These are phyloP conservation scores for Aspergillus mulundensis DNA, from an alignment of 495 filamentous ascomycete species.

Conservation along the genomic window DNA sequence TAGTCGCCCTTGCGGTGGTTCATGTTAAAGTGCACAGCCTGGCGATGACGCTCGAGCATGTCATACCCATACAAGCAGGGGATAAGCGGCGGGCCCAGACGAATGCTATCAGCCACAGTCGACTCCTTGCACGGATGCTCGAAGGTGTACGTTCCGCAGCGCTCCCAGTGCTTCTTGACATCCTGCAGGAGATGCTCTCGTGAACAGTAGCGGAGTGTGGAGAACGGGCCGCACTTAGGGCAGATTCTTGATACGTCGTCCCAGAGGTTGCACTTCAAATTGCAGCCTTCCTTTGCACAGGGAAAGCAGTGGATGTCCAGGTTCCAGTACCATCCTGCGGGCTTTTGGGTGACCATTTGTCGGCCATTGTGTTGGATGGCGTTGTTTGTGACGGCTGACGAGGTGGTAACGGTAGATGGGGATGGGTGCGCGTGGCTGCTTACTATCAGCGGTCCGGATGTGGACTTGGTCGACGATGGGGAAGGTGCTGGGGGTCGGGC, in stretches of 20 bases:
- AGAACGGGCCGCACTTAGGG: slow-evolving; percentile 42
- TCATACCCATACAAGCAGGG: slow-evolving; percentile 28
- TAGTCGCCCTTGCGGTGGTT: slow-evolving; percentile 30
- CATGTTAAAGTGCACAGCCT: slow-evolving; percentile 31
- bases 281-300: slow-evolving; percentile 30
- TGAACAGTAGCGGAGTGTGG: slow-evolving; percentile 37
- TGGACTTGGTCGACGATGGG: background rate
- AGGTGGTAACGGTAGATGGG: background rate
- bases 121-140: slow-evolving; percentile 9
- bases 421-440: slow-evolving; percentile 17
- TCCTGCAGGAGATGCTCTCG: slow-evolving; percentile 35
- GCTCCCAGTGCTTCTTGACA: slow-evolving; percentile 30
- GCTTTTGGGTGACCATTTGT: slow-evolving; percentile 7
- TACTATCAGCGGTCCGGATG: background rate
- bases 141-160: slow-evolving; percentile 25
- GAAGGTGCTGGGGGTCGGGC: too few relatives aligned
- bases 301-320: slow-evolving; percentile 21
- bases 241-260: slow-evolving; percentile 37
- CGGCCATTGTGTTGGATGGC: background rate
- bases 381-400: background rate
- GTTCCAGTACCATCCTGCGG: slow-evolving; percentile 22
- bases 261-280: slow-evolving; percentile 50
- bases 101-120: slow-evolving; percentile 19
- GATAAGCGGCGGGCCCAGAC: slow-evolving; percentile 24
- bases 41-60: slow-evolving; percentile 32